Evolutionary conservation across 2,329 filamentous ascomycete genomes (phyloP).

Genomic region (Cladophialophora exuberans): DNA sequence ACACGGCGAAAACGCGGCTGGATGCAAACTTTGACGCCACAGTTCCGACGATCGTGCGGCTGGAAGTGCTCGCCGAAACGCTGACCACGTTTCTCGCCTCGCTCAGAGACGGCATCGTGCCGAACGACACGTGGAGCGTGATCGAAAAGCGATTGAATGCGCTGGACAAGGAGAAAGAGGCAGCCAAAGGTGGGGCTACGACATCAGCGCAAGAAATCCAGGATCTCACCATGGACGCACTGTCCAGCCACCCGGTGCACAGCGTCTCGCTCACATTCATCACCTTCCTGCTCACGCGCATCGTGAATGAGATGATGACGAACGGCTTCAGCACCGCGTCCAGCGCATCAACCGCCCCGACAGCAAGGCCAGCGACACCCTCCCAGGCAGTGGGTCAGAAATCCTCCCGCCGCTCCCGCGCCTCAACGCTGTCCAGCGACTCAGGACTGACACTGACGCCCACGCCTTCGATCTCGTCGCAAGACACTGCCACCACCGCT

Average conservation of each 20-base stretch:
- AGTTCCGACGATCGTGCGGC: conserved; percentile 64
- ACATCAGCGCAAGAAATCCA: conserved; percentile 61
- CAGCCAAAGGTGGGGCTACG: too few relatives aligned
- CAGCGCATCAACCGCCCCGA: background rate
- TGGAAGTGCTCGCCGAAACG: conserved; percentile 74
- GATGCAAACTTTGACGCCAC: conserved; percentile 65
- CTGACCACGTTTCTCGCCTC: conserved; percentile 74
- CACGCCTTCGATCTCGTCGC: conserved; percentile 15
- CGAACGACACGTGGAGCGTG: conserved; percentile 67
- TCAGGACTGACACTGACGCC: too few relatives aligned
- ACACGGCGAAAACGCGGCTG: conserved; percentile 68
- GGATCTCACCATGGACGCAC: conserved; percentile 70
- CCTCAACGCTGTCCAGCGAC: conserved; percentile 30
- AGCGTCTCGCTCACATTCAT: conserved; percentile 90
- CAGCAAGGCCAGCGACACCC: background rate
- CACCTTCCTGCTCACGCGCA: conserved; percentile 71
- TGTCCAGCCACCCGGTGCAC: conserved; percentile 73
- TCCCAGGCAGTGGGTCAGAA: conserved; percentile 4
- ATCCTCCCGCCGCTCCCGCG: conserved; percentile 25
- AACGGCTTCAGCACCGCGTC: conserved; percentile 13
- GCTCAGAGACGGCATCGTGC: conserved; percentile 78
- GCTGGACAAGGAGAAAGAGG: conserved; percentile 48
- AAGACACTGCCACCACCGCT: too few relatives aligned
- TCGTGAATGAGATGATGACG: conserved; percentile 56
- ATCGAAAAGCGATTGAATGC: conserved; percentile 16